Base-by-base conservation (phyloP, 495 filamentous ascomycete species). In the Bombardia bombarda region DNA sequence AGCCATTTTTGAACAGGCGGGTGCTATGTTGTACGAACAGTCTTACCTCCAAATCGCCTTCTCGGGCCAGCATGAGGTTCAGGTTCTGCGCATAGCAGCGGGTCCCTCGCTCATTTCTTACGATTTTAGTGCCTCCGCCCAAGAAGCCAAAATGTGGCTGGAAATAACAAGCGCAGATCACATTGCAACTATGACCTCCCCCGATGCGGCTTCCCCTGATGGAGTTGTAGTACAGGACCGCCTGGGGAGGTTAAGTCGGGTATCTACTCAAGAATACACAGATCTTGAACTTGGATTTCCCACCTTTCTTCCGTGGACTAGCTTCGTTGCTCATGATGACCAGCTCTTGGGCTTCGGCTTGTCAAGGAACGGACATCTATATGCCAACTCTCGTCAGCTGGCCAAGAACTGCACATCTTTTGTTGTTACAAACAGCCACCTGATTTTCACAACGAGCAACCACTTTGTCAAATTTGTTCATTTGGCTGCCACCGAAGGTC, bases 401-500 rank as follows among this genome's bases (percentile, higher is more conserved):
- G 77, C 79, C 2, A 84, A 82, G 55, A 92, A 87, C 49, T 95
- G 88, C 64, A 96, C 92, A 1, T 97, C 92, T 0, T 95, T 94
- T 54, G 53, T 87, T 12, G 65, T 88, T 25, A 95, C 90, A 0
- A 64, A 78, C n/a, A 72, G 77, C 21, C 89, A 95, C 70, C 66
- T 98, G 14, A 78, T 97, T 36, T 89, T 86, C 57, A 96, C 92
- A 16, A 97, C 90, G 1, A 87, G 80, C 37, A 84, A 87, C 46
- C 89, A 96, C 61, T 69, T 94, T 13, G 63, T 96, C 42, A 98
- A 96, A 58, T 97, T 97, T 58, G 80, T 95, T 14, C 92, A 98
- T 62, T 56, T 97, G 36, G 62, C 74, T 9, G 60, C 64, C 32
- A 66, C 68, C n/a, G 66, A 85, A 55, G 80, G 86, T 87, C 70